Evolutionary conservation across 306 rosid genomes (phyloP), one percentile per base, ranked within the genome.

Genomic region (Begonia peltatifolia): DNA sequence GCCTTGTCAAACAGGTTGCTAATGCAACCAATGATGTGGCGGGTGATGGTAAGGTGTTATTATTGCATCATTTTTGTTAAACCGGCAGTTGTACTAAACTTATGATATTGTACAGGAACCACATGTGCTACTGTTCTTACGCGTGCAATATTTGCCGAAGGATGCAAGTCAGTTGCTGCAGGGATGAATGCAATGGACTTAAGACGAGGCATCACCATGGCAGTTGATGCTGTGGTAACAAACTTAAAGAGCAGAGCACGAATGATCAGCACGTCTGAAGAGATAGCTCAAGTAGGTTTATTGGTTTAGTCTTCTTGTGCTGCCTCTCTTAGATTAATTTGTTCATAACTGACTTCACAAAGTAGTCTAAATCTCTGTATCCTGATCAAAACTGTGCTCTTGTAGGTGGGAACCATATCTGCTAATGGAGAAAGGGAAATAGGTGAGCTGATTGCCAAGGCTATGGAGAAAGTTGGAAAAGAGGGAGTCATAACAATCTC

Each of bases 101-200:
- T 46, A 12, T 14, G 53, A 41, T 44, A 12, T 55, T 72, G 57
- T 30, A 1, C 73, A 76, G 82, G 82, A 35, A 76, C 82, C 54
- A 76, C 82, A n/a, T 76, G 82, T 68, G 82, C 82, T 10, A 76
- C 82, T 2, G 75, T 76, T 12, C 82, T 76, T 52, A 65, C 82
- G 14, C 78, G 75, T 5, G 78, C 78, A 9, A 76, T 76, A 65
- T 76, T 76, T 62, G 53, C 75, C 0, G 82, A 76, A 72, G 82
- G 82, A 54, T 76, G 82, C 69, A 76, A 76, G 63, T 76, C 82
- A 3, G 82, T 76, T 48, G 76, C 83, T 35, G 76, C 83, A 50
- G 76, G 79, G 48, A 61, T 77, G 74, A 77, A 73, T 64, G 76
- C 76, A 1, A 63, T 77, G 83, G 79, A 77, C 67, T 50, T 77